Conservation (phyloP, 2,329 filamentous ascomycete genomes). For the Pleurostoma richardsiae region DNA sequence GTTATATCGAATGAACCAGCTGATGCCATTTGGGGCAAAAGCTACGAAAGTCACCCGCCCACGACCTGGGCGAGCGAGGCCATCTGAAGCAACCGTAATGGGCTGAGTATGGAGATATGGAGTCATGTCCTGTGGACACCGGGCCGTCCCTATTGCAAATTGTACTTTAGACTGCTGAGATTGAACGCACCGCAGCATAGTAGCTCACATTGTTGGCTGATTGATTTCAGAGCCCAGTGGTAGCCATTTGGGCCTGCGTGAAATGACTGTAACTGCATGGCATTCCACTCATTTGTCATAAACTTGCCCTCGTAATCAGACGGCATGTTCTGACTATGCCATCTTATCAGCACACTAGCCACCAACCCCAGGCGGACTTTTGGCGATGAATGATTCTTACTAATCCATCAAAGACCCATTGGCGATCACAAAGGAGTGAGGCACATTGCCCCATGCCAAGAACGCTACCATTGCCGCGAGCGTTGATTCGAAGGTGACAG, state of each 20-base stretch:
- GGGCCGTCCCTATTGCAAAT: not conserved
- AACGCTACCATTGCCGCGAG: not conserved
- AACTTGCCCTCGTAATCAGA: not conserved
- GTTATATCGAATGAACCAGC: not conserved
- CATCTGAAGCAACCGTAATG: not conserved
- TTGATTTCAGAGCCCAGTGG: not conserved
- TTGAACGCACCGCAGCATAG: not conserved
- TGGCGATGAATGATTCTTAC: not conserved
- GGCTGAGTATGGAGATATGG: not conserved
- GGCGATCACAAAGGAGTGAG: not conserved
- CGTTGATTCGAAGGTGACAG: not conserved
- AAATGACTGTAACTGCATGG: not conserved
- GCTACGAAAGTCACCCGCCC: not conserved
- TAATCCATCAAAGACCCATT: not conserved
- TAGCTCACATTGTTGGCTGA: not conserved
- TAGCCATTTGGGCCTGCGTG: not conserved
- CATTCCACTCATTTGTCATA: not conserved
- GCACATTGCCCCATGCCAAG: not conserved
- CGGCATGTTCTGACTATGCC: not conserved
- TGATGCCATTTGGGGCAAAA: not conserved
- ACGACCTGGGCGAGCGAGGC: not conserved
- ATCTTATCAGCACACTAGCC: not conserved
- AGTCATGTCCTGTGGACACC: not conserved
- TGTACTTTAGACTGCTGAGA: not conserved
- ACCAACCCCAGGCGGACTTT: not conserved